phyloP scores from a whole-genome alignment of 345 rosid species.

The Reutealis trisperma region DNA sequence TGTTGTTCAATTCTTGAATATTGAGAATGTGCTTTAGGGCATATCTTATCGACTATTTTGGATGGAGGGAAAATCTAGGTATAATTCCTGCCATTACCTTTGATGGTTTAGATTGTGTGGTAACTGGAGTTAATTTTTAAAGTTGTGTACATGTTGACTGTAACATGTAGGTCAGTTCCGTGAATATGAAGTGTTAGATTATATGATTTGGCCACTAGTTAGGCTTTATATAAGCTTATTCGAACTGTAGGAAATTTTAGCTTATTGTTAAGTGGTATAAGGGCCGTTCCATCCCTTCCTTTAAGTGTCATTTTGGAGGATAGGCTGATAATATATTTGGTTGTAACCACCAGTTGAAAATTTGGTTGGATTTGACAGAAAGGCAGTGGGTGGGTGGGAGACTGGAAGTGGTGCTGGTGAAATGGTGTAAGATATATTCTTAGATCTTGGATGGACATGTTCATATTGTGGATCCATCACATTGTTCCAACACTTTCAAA shows the following conservation, averaged over 20 bases:
- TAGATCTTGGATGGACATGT: slow-evolving; percentile 7
- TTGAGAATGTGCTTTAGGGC: slow-evolving; percentile 6
- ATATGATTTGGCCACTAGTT: neutral
- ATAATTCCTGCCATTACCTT: neutral
- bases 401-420: neutral
- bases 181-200: neutral
- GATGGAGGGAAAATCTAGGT: neutral
- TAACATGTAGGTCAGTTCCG: neutral
- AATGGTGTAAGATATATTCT: slow-evolving; percentile 5
- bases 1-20: neutral
- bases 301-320: slow-evolving; percentile 4
- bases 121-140: neutral
- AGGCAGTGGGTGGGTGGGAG: neutral
- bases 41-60: neutral
- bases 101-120: neutral
- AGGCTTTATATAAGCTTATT: neutral
- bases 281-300: neutral
- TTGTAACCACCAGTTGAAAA: neutral
- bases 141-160: neutral
- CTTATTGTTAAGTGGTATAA: slow-evolving; percentile 11
- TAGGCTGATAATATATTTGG: neutral
- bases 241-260: neutral
- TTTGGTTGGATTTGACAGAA: slow-evolving; percentile 16
- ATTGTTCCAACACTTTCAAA: slow-evolving; percentile 11
- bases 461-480: neutral